Evolutionary conservation across 768 basidiomycete genomes (phyloP), one percentile per base, ranked within the genome.

Genomic region (Boletus eberwhitei): DNA sequence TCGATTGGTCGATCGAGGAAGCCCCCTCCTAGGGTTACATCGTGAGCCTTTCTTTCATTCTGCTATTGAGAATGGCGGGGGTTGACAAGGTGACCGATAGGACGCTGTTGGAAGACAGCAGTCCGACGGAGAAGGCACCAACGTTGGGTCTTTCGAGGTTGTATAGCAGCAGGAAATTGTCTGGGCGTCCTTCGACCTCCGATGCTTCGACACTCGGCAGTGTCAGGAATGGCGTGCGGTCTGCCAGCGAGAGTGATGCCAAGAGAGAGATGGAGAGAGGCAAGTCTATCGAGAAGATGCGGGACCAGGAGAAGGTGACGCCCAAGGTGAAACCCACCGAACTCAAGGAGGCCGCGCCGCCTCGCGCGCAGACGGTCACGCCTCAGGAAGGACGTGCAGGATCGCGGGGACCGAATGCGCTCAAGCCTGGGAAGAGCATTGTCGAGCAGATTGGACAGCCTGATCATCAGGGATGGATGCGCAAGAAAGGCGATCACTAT

Each of bases 401-500:
- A 13, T 53, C 57, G 4, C 64, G 60, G 8, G 66, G 65, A 17
- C 71, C 69, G 36, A 76, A 72, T 21, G 68, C 75, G 3, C 67
- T 85, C 57, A 80, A 79, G 63, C 77, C 76, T 31, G 90, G 89
- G 0, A 76, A 78, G 68, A 92, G 84, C 55, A 88, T 97, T 46
- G 70, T 97, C 51, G 85, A 92, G 52, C 91, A 96, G 72, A 93
- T 99, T 57, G 97, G 96, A 5, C 81, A 81, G 24, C 84, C 93
- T 16, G 97, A 99, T 73, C 85, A 90, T 68, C 77, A 79, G 32
- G 97, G 97, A 8, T 98, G 92, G 87, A 87, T 99, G 88, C 82
- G 90, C 66, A 99, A 98, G 81, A 92, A 86, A 75, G 91, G 91
- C 2, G 97, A 97, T 44, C 77, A 87, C 59, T 98, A 97, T 70